These are phyloP conservation scores for Globisporangium okanoganense DNA, from an alignment of 352 stramenopile species.

Conservation along the genomic window DNA sequence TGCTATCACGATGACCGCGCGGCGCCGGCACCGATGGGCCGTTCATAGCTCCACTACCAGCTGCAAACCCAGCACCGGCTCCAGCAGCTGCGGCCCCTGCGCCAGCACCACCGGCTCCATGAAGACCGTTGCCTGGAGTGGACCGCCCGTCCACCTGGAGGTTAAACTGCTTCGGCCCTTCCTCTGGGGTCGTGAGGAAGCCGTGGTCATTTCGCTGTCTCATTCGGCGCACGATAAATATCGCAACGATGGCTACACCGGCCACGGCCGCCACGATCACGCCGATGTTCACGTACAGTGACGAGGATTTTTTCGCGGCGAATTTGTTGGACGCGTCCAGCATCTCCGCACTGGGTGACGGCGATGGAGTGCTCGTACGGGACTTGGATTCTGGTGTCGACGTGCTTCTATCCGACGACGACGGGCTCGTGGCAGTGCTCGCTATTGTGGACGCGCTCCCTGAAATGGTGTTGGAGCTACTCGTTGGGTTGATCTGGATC, in stretches of 20 bases:
- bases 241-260: conserved; percentile 36
- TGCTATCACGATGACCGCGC: conserved; percentile 13
- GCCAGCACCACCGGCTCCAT: not conserved
- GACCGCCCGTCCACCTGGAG: conserved; percentile 16
- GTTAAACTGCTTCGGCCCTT: conserved; percentile 28
- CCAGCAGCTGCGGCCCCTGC: not conserved
- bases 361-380: not conserved
- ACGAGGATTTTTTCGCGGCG: conserved; percentile 15
- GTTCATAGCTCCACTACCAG: conserved; percentile 13
- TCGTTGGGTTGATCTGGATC: conserved; percentile 10
- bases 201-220: conserved; percentile 21
- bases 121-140: not conserved
- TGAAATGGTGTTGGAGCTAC: not conserved
- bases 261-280: conserved; percentile 40
- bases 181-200: conserved; percentile 22
- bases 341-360: not conserved
- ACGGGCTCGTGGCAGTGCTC: not conserved
- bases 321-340: conserved; percentile 2
- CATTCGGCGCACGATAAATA: conserved; percentile 46
- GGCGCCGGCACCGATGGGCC: not conserved
- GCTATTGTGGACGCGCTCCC: not conserved
- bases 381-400: not conserved
- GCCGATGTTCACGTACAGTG: conserved; percentile 33
- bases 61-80: not conserved
- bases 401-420: not conserved